Evolutionary conservation across 2,329 filamentous ascomycete genomes (phyloP), one percentile per base, ranked within the genome.

Genomic region (Neofusicoccum ribis): DNA sequence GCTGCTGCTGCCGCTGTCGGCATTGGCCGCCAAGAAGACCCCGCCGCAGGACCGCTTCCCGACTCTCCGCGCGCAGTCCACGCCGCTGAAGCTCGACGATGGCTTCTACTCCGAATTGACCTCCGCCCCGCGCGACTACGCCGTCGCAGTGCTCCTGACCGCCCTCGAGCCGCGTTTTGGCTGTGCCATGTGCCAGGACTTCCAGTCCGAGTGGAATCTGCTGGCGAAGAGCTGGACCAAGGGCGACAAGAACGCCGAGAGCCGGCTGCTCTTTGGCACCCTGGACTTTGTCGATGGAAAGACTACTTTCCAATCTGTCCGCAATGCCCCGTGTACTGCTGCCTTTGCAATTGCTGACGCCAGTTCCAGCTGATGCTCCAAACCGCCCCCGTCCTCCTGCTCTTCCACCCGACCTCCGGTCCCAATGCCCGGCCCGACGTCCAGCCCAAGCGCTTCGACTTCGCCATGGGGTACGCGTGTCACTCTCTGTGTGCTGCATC

Each of bases 121-220:
- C 3, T 81, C 86, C 15, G 80, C 86, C 1, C 92, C 93, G 12
- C 88, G 95, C 70, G 91, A 99, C 79, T 96, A 97, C 78, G 88
- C 88, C 44, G 85, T 91, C 34, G 89, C 89, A 2, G 86, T 99
- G 3, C 86, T 99, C 14, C 82, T 99, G 69, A 99, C 95, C 1
- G 95, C 95, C 43, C 80, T 93, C 72, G 93, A 97, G 70, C 74
- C 88, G 37, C 87, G 92, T 66, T 97, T 91, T 75, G 91, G 91
- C 67, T 99, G 95, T 77, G 83, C 88, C 69, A 83, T 98, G 56
- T 99, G 95, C 78, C 86, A 88, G 61, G 92, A 96, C 62, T 97
- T 99, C 78, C 91, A 97, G 77, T 90, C 93, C 1, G 95, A 99
- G 80, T 99, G 93, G 91, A 91, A 96, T 64, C 79, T 98, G 63